Conservation (phyloP, 495 filamentous ascomycete species). For the Tuber borchii region DNA sequence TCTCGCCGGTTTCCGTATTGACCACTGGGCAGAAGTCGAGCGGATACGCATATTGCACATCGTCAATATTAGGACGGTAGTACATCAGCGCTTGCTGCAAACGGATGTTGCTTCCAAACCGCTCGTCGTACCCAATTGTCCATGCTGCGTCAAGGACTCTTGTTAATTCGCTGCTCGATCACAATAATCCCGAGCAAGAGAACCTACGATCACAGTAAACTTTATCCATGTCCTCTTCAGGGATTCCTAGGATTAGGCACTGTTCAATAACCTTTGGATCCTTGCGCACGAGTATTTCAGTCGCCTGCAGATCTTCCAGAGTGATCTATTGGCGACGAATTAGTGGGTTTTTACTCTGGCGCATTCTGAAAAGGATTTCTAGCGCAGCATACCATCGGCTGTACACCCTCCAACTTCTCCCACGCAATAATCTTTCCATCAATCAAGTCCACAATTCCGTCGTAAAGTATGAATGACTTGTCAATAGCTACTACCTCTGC, state of each 20-base stretch:
- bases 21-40: slow-evolving; percentile 93
- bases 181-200: neutral
- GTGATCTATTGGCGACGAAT: slow-evolving; percentile 57
- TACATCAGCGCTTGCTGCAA: slow-evolving; percentile 95
- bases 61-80: slow-evolving; percentile 79
- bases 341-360: neutral
- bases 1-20: slow-evolving; percentile 72
- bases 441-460: slow-evolving; percentile 75
- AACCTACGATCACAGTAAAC: slow-evolving; percentile 80
- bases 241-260: slow-evolving; percentile 79
- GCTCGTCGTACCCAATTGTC: slow-evolving; percentile 94
- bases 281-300: slow-evolving; percentile 72
- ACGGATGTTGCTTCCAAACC: slow-evolving; percentile 71
- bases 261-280: slow-evolving; percentile 91
- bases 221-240: slow-evolving; percentile 79
- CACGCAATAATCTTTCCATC: slow-evolving; percentile 65
- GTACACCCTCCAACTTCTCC: slow-evolving; percentile 70
- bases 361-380: neutral
- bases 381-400: slow-evolving; percentile 59
- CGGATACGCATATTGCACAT: slow-evolving; percentile 84
- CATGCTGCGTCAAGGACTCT: slow-evolving; percentile 54
- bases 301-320: slow-evolving; percentile 85
- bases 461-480: slow-evolving; percentile 70
- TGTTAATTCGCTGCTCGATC: neutral
- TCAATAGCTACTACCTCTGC: slow-evolving; percentile 87